Evolutionary conservation across 495 filamentous ascomycete genomes (phyloP), one percentile per base, ranked within the genome.

Genomic region (Astrothelium macrocarpum): DNA sequence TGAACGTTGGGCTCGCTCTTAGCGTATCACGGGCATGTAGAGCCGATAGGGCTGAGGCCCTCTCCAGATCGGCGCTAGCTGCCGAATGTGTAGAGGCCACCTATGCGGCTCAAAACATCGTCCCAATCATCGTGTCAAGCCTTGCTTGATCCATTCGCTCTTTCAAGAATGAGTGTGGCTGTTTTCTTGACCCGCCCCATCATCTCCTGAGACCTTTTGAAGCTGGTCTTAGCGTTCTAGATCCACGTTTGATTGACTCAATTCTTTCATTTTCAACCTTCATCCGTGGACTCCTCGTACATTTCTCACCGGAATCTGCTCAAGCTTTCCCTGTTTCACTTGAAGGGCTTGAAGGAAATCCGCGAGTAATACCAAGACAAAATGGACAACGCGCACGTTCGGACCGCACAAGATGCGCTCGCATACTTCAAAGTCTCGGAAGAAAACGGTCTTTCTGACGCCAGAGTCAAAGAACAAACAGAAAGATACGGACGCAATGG

Each of bases 361-460:
- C 1, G 5, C 2, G 20, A 2, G 23, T 10, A 56, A 39, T 39
- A 5, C 5, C 14, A 39, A 14, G 34, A 18, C 59, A 65, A 46
- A 12, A 72, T 72, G 68, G 68, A 71, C 23, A 64, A 71, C 61
- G 70, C 70, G 20, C 69, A 45, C 53, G 61, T 67, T 32, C 61
- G 64, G 29, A 59, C 64, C 12, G 26, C 62, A 14, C 53, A 67
- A 46, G 70, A 72, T 16, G 66, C 67, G 23, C 68, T 72, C 5
- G 43, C 43, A 32, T 64, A 72, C 43, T 72, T 70, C 53, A 61
- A 64, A 49, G 66, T 72, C 12, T 25, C 53, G 12, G 68, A 70
- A 42, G 14, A 63, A 18, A 62, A 23, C 18, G 70, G 70, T 2
- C 68, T 72, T n/a, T 62, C 64, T 10, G 53, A 59, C 59, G 32